Conservation (phyloP, 192 early-diverging fungal genomes). For the Backusella westeae region DNA sequence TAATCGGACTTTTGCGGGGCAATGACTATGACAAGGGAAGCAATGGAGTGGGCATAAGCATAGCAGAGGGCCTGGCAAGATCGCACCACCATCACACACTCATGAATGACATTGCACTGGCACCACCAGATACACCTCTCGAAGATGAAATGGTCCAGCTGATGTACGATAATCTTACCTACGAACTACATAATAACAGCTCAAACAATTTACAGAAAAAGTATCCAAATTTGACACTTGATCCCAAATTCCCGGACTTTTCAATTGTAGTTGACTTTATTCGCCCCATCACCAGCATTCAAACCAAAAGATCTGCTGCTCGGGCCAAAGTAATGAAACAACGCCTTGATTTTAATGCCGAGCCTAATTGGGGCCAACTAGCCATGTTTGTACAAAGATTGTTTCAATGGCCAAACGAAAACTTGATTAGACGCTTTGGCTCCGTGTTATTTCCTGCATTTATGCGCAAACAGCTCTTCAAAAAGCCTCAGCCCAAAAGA, state of each 20-base stretch:
- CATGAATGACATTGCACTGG: conserved; percentile 14
- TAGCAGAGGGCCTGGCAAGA: conserved; percentile 14
- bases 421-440: background rate
- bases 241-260: background rate
- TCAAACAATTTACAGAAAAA: background rate
- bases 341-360: background rate
- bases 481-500: background rate
- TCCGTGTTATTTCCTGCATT: conserved; percentile 1
- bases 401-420: background rate
- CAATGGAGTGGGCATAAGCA: conserved; percentile 14
- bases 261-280: conserved; percentile 7
- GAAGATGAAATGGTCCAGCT: background rate
- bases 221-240: background rate
- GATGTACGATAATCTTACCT: conserved; percentile 1
- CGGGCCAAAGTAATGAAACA: background rate
- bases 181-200: background rate
- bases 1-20: conserved; percentile 26
- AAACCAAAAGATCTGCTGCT: background rate
- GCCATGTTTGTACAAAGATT: background rate
- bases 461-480: background rate
- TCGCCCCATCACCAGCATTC: background rate
- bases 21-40: conserved; percentile 22
- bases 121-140: background rate
- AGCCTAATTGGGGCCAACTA: background rate
- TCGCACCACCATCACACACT: conserved; percentile 5